phyloP scores from a whole-genome alignment of 306 rosid species.

The Quercus glauca region DNA sequence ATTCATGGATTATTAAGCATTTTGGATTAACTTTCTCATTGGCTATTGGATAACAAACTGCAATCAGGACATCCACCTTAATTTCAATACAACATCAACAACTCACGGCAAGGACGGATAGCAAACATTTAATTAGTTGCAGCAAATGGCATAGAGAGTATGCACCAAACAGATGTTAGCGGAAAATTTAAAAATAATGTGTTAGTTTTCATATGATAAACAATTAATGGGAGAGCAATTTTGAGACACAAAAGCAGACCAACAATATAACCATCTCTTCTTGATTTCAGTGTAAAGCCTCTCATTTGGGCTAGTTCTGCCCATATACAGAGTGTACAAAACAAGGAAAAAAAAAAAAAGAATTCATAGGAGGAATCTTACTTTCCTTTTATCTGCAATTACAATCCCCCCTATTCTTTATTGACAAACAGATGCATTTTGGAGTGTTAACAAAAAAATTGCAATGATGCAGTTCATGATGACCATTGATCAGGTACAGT shows the following conservation, averaged over 20 bases:
- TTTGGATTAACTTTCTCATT: not conserved
- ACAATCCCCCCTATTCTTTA: constrained; percentile 28
- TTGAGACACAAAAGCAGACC: not conserved
- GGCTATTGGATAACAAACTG: too few species aligned
- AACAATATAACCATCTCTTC: constrained; percentile 15
- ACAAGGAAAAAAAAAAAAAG: not conserved
- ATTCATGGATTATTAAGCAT: not conserved
- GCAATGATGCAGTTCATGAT: constrained; percentile 29
- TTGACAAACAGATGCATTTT: constrained; percentile 29
- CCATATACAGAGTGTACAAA: constrained; percentile 20
- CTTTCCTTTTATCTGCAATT: constrained; percentile 31
- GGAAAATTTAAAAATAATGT: not conserved
- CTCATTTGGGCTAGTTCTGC: constrained; percentile 9
- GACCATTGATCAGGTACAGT: constrained; percentile 90
- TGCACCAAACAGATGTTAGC: not conserved
- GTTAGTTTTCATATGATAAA: not conserved
- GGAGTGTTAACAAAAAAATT: constrained; percentile 28
- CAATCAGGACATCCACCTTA: too few species aligned
- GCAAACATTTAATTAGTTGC: not conserved
- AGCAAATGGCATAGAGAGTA: not conserved
- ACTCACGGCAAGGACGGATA: not conserved
- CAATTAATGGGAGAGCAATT: not conserved
- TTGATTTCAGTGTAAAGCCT: not conserved
- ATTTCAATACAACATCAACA: too few species aligned
- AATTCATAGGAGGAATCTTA: constrained; percentile 23